These are phyloP conservation scores for Aspergillus oerlinghausenensis DNA, from an alignment of 2,329 filamentous ascomycete species.

Conservation along the genomic window DNA sequence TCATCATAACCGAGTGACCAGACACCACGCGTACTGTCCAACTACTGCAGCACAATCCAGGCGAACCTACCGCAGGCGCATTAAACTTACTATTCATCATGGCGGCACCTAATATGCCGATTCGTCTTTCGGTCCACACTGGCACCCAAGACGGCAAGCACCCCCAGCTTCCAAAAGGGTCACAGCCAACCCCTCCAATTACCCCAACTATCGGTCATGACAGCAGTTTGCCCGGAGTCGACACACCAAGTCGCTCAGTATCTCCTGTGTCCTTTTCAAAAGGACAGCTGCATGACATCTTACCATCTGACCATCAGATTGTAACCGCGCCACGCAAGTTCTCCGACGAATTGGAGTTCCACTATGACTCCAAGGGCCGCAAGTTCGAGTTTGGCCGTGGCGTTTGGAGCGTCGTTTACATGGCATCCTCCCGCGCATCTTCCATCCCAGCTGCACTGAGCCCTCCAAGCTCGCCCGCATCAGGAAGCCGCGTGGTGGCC, in stretches of 20 bases:
- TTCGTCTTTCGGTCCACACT: slow-evolving; percentile 27
- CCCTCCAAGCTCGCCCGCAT: slow-evolving; percentile 34
- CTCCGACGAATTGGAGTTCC: slow-evolving; percentile 30
- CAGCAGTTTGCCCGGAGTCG: slow-evolving; percentile 4
- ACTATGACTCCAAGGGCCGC: slow-evolving; percentile 22
- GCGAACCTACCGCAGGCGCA: background rate
- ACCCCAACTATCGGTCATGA: slow-evolving; percentile 27
- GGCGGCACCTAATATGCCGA: slow-evolving; percentile 14
- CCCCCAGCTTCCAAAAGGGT: slow-evolving; percentile 1
- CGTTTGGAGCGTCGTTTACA: slow-evolving; percentile 46
- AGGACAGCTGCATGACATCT: slow-evolving; percentile 1
- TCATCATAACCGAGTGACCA: background rate
- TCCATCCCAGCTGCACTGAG: slow-evolving; percentile 16
- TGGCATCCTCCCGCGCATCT: slow-evolving; percentile 28
- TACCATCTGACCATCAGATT: background rate
- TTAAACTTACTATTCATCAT: slow-evolving; percentile 1
- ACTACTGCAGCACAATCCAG: no score
- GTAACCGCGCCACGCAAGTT: slow-evolving; percentile 24
- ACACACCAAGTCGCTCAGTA: slow-evolving; percentile 4
- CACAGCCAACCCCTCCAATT: slow-evolving; percentile 26
- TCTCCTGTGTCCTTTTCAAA: slow-evolving; percentile 5
- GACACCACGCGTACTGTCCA: background rate
- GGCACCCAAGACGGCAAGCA: slow-evolving; percentile 8
- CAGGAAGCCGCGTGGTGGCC: slow-evolving; percentile 33
- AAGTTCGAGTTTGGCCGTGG: slow-evolving; percentile 41